Evolutionary conservation across 208 protist species (phyloP).

Genomic region (Acanthamoeba culbertsoni): DNA sequence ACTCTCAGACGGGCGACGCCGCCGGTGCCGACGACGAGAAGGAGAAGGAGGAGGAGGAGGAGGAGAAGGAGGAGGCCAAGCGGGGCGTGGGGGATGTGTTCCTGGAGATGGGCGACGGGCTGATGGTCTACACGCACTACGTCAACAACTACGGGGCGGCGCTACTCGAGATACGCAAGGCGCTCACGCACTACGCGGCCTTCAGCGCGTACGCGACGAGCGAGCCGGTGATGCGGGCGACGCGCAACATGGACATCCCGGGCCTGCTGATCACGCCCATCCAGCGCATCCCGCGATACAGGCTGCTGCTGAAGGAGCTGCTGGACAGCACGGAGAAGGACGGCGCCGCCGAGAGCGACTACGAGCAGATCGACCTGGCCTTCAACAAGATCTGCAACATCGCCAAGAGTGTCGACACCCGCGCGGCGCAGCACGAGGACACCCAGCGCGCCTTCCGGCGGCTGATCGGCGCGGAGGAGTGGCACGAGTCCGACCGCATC

Average conservation of each 20-base stretch:
- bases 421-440: neutral
- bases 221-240: constrained; percentile 20
- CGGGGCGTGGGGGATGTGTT: constrained; percentile 16
- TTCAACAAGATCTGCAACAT: constrained; percentile 59
- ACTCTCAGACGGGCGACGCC: neutral
- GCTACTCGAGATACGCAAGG: neutral
- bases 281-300: constrained; percentile 43
- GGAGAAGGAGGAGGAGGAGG: neutral
- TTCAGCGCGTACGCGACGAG: neutral
- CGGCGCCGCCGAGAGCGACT: neutral
- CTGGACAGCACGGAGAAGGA: constrained; percentile 41
- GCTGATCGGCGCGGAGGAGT: neutral
- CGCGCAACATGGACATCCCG: neutral
- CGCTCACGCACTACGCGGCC: neutral
- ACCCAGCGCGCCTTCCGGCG: constrained; percentile 18
- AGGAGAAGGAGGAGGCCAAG: neutral
- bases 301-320: constrained; percentile 44
- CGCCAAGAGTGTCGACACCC: constrained; percentile 4
- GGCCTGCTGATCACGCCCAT: constrained; percentile 41
- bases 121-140: constrained; percentile 37
- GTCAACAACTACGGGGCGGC: constrained; percentile 46
- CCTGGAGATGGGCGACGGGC: constrained; percentile 53
- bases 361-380: neutral
- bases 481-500: neutral
- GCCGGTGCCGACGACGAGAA: neutral